These are phyloP conservation scores for Plasmodium fragile DNA, from an alignment of 169 alveolate genomes.

Conservation along the genomic window DNA sequence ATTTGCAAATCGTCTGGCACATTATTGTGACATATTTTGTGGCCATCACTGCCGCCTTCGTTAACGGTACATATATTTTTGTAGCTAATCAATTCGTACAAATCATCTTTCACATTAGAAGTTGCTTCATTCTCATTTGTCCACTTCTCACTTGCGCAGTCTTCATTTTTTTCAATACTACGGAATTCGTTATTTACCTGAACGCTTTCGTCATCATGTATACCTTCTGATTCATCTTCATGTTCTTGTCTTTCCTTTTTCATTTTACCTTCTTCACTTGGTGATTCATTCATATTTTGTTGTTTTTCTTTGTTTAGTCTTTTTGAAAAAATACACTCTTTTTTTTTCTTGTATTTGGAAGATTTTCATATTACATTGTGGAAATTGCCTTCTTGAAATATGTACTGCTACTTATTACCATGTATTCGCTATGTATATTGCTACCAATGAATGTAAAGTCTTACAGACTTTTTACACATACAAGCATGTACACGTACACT, in stretches of 20 bases:
- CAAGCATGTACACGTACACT: background rate
- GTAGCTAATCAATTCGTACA: background rate
- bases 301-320: background rate
- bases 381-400: background rate
- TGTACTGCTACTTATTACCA: background rate
- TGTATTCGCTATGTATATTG: background rate
- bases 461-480: background rate
- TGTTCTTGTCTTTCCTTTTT: conserved; percentile 18
- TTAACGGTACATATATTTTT: background rate
- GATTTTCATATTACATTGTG: conserved; percentile 37
- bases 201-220: background rate
- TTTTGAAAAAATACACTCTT: background rate
- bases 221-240: background rate
- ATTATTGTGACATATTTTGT: background rate
- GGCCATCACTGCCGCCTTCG: background rate
- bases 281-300: conserved; percentile 5
- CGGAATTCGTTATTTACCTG: background rate
- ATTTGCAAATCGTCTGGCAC: background rate
- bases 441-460: background rate
- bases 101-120: background rate
- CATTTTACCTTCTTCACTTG: conserved; percentile 16
- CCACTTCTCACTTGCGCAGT: background rate
- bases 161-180: conserved; percentile 6
- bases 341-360: conserved; percentile 21
- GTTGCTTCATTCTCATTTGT: background rate